These are phyloP conservation scores for Blastomyces gilchristii DNA, from an alignment of 2,329 filamentous ascomycete species.

Conservation along the genomic window DNA sequence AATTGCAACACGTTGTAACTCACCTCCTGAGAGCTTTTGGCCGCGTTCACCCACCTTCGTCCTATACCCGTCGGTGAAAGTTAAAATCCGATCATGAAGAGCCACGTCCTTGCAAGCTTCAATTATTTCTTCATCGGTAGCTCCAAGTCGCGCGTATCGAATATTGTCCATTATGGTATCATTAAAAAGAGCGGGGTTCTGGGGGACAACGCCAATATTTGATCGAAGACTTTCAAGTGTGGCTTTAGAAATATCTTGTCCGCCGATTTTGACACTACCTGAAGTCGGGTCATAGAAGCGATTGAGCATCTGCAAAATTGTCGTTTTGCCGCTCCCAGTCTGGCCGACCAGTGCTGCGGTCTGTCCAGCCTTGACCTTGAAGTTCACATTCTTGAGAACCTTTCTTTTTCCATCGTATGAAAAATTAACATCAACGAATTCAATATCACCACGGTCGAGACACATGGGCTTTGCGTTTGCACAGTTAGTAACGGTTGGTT, in stretches of 20 bases:
- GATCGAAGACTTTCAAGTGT: constrained; percentile 49
- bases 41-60: constrained; percentile 42
- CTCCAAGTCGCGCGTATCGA: constrained; percentile 51
- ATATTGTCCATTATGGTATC: constrained; percentile 55
- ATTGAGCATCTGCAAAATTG: constrained; percentile 45
- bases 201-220: constrained; percentile 53
- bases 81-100: constrained; percentile 54
- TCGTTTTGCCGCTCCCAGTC: constrained; percentile 50
- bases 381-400: constrained; percentile 40
- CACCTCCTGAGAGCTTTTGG: constrained; percentile 42
- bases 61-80: constrained; percentile 45
- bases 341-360: constrained; percentile 48
- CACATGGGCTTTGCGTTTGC: constrained; percentile 28
- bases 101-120: constrained; percentile 52
- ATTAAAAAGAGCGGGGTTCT: constrained; percentile 56
- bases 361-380: constrained; percentile 40
- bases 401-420: constrained; percentile 43
- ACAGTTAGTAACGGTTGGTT: constrained; percentile 37
- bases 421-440: constrained; percentile 43
- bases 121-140: constrained; percentile 50
- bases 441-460: constrained; percentile 36
- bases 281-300: constrained; percentile 44
- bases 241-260: constrained; percentile 48
- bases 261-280: constrained; percentile 44
- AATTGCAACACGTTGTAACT: constrained; percentile 42